phyloP scores from a whole-genome alignment of 768 basidiomycete species.

The Chiua virens region DNA sequence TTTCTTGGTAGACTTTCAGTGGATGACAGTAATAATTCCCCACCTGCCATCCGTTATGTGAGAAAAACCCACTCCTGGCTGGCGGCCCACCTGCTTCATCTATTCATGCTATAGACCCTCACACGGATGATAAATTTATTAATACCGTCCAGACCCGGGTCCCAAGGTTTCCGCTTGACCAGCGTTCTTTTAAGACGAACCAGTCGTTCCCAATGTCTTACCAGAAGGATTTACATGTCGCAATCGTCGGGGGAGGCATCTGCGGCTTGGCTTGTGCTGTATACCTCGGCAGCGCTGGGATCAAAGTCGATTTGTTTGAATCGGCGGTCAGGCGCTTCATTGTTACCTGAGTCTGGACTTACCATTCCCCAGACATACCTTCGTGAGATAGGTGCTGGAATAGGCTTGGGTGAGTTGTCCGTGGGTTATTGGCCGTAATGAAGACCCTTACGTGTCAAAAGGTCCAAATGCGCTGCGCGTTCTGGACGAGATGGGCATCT shows the following conservation, averaged over 20 bases:
- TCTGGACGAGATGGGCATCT: conserved; percentile 43
- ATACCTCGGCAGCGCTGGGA: conserved; percentile 41
- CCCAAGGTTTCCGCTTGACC: too few relatives aligned
- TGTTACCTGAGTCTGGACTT: neutral
- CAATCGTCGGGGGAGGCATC: conserved; percentile 58
- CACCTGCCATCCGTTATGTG: too few relatives aligned
- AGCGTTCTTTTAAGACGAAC: too few relatives aligned
- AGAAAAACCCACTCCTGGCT: too few relatives aligned
- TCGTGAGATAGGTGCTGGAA: conserved; percentile 55
- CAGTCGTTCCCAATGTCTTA: neutral
- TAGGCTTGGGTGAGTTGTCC: conserved; percentile 43
- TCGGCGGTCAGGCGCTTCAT: conserved; percentile 38
- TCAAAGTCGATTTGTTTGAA: conserved; percentile 52
- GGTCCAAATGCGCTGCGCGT: conserved; percentile 52
- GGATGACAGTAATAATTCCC: neutral
- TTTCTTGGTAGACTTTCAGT: too few relatives aligned
- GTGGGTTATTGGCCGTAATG: neutral
- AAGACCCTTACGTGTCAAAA: conserved; percentile 11
- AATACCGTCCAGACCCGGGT: too few relatives aligned
- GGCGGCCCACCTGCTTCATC: too few relatives aligned
- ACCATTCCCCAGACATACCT: conserved; percentile 39
- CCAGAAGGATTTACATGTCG: conserved; percentile 46
- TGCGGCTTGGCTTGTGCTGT: conserved; percentile 51
- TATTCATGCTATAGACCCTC: too few relatives aligned
- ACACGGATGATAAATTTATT: too few relatives aligned